Conservation (phyloP, 1,284 basidiomycete species). For the Chalciporus sp. region DNA sequence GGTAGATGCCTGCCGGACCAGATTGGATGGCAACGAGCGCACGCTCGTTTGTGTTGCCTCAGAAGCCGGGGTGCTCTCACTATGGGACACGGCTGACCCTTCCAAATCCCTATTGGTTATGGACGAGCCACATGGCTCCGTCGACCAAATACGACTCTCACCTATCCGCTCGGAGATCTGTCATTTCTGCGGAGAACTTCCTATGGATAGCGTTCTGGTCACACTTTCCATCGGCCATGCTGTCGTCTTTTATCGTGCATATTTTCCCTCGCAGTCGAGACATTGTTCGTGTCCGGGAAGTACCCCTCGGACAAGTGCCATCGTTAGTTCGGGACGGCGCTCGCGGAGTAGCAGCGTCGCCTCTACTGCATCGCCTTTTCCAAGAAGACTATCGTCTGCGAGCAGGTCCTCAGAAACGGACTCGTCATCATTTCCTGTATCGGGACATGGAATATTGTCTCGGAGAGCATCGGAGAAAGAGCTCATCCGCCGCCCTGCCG, state of each 20-base stretch:
- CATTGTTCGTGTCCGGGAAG: slow-evolving; percentile 66
- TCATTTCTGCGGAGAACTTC: slow-evolving; percentile 65
- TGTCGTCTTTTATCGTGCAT: slow-evolving; percentile 63
- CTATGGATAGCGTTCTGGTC: slow-evolving; percentile 61
- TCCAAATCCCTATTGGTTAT: slow-evolving; percentile 62
- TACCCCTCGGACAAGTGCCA: slow-evolving; percentile 44
- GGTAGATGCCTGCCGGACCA: slow-evolving; percentile 53
- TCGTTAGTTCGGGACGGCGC: slow-evolving; percentile 50
- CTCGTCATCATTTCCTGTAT: slow-evolving; percentile 66
- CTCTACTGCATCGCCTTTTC: slow-evolving; percentile 50
- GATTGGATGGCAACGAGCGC: slow-evolving; percentile 50
- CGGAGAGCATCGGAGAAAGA: slow-evolving; percentile 71
- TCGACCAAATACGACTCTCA: slow-evolving; percentile 56
- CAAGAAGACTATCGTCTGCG: slow-evolving; percentile 43
- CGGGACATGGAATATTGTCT: slow-evolving; percentile 75
- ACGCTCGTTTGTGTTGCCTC: slow-evolving; percentile 65
- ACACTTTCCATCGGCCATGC: slow-evolving; percentile 63
- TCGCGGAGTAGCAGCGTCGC: slow-evolving; percentile 63
- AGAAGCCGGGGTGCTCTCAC: slow-evolving; percentile 63
- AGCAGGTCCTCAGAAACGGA: slow-evolving; percentile 46
- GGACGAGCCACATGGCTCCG: slow-evolving; percentile 56
- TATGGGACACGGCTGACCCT: slow-evolving; percentile 65
- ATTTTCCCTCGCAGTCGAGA: slow-evolving; percentile 58
- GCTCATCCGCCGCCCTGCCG: slow-evolving; percentile 49
- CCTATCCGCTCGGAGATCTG: slow-evolving; percentile 56